Evolutionary conservation across 371 early-diverging fungal species (phyloP).

Genomic region (Blakeslea trispora): DNA sequence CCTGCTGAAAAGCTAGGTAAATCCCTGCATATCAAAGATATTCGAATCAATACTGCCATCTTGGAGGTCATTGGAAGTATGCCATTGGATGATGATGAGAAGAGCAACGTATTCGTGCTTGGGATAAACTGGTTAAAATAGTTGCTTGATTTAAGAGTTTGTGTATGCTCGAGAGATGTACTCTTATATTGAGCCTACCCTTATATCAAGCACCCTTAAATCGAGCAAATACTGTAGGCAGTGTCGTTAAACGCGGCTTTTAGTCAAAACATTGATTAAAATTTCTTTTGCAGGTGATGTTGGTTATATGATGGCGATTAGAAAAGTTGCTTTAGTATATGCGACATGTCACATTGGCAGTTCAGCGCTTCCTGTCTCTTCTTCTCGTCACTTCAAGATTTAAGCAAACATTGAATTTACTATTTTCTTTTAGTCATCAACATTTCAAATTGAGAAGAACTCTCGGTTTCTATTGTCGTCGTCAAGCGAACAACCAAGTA

Average conservation of each 20-base stretch:
- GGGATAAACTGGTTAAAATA: not conserved
- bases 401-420: slow-evolving; percentile 4
- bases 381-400: slow-evolving; percentile 3
- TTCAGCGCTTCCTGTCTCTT: not conserved
- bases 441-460: slow-evolving; percentile 5
- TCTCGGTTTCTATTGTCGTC: not conserved
- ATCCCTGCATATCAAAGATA: slow-evolving; percentile 1
- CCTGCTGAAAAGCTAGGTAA: not conserved
- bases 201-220: too few relatives aligned
- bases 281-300: slow-evolving; percentile 1
- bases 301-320: slow-evolving; percentile 8
- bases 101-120: not conserved
- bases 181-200: too few relatives aligned
- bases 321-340: too few relatives aligned
- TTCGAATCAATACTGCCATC: slow-evolving; percentile 1
- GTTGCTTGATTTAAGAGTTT: too few relatives aligned
- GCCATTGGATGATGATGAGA: not conserved
- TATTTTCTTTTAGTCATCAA: slow-evolving; percentile 2
- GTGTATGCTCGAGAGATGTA: too few relatives aligned
- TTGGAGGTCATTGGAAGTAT: too few relatives aligned
- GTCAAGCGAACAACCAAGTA: slow-evolving; percentile 7
- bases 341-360: not conserved
- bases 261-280: slow-evolving; percentile 6
- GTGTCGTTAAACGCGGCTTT: slow-evolving; percentile 5
- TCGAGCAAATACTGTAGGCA: too few relatives aligned